phyloP scores from a whole-genome alignment of 2,329 filamentous ascomycete genomes.

The Amylocarpus encephaloides region DNA sequence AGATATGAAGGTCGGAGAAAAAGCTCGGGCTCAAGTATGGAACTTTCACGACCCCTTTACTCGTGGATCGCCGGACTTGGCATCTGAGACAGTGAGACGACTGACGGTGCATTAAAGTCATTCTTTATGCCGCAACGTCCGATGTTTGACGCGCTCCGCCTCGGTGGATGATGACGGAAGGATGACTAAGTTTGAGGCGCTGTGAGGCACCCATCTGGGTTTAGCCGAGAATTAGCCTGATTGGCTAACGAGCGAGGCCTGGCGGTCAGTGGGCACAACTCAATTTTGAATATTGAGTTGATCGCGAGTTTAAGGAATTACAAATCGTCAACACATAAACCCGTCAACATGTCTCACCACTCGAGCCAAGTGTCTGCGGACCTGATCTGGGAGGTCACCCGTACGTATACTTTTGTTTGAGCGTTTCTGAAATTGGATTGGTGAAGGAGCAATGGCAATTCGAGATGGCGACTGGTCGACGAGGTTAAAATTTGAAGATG shows the following conservation, averaged over 20 bases:
- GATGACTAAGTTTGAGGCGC: too few relatives aligned
- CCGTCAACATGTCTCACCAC: constrained; percentile 40
- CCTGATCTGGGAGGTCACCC: constrained; percentile 90
- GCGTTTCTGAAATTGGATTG: constrained; percentile 2
- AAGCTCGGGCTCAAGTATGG: constrained; percentile 4
- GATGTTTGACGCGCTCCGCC: not conserved
- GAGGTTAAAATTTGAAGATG: not conserved
- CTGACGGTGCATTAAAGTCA: constrained; percentile 3
- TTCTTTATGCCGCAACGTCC: constrained; percentile 5
- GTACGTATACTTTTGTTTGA: constrained; percentile 52
- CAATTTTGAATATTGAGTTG: constrained; percentile 8
- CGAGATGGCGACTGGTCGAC: too few relatives aligned
- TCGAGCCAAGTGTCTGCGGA: constrained; percentile 77
- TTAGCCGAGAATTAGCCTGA: too few relatives aligned
- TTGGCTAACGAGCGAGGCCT: too few relatives aligned
- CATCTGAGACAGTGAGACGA: constrained; percentile 8
- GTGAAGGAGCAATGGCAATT: not conserved
- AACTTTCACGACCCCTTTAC: not conserved
- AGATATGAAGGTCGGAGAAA: not conserved
- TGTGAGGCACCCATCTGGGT: too few relatives aligned
- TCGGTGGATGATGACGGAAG: not conserved
- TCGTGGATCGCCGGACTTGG: not conserved
- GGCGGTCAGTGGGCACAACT: too few relatives aligned
- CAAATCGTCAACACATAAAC: constrained; percentile 11
- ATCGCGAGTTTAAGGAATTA: constrained; percentile 8